Conservation (phyloP, 441 rosid species). For the Populus hybrid region DNA sequence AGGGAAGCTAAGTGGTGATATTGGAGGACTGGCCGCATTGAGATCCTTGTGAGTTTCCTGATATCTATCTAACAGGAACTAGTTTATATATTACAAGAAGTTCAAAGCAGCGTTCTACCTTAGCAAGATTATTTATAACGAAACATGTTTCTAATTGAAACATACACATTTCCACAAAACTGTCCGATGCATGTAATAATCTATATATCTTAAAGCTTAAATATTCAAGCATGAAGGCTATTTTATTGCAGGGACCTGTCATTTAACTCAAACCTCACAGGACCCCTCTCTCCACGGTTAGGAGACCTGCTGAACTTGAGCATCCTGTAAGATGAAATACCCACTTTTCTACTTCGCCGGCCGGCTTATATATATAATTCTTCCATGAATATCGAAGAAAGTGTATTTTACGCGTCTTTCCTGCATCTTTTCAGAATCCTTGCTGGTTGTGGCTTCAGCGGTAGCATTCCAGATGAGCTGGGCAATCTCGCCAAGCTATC, state of each 20-base stretch:
- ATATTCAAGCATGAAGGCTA: slow-evolving; percentile 6
- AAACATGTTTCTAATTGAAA: not conserved
- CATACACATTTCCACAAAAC: too few relatives aligned
- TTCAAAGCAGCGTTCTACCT: not conserved
- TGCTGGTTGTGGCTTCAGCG: slow-evolving; percentile 81
- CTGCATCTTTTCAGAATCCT: slow-evolving; percentile 54
- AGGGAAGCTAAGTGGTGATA: slow-evolving; percentile 81
- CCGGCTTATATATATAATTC: not conserved
- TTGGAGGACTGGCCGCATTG: slow-evolving; percentile 74
- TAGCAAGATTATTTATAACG: not conserved
- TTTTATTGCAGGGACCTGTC: slow-evolving; percentile 74
- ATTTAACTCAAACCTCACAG: slow-evolving; percentile 64
- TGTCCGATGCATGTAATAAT: not conserved
- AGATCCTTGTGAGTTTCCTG: slow-evolving; percentile 70
- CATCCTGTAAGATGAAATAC: slow-evolving; percentile 51
- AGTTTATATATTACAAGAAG: not conserved
- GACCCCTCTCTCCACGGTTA: slow-evolving; percentile 65
- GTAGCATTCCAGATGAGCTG: slow-evolving; percentile 69
- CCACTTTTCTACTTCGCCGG: not conserved
- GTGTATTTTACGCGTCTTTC: slow-evolving; percentile 11
- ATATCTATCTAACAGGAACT: not conserved
- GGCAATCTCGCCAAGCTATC: slow-evolving; percentile 75
- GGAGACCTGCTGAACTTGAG: slow-evolving; percentile 75
- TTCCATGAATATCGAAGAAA: not conserved
- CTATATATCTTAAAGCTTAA: not conserved